phyloP scores from a whole-genome alignment of 2,329 filamentous ascomycete species.

The Lizonia empirigonia region DNA sequence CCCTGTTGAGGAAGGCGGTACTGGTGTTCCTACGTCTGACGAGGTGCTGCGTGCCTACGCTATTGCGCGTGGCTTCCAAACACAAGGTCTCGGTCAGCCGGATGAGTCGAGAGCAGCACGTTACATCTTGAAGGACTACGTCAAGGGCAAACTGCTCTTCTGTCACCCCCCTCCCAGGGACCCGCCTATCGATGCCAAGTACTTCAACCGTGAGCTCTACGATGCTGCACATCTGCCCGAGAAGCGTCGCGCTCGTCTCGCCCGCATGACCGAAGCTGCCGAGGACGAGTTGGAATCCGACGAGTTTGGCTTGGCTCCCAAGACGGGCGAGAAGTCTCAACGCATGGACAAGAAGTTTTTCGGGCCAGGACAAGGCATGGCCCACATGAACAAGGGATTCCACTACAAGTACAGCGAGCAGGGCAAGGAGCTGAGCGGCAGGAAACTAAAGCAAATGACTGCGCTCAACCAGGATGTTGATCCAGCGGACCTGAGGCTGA shows the following conservation, averaged over 20 bases:
- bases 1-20: slow-evolving; percentile 89
- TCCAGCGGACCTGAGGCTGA: slow-evolving; percentile 71
- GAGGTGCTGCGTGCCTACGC: slow-evolving; percentile 89
- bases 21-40: slow-evolving; percentile 79
- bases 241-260: slow-evolving; percentile 73
- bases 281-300: slow-evolving; percentile 49
- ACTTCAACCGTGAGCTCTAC: slow-evolving; percentile 91
- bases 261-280: slow-evolving; percentile 50
- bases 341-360: slow-evolving; percentile 92
- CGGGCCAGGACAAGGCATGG: slow-evolving; percentile 64
- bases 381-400: slow-evolving; percentile 78
- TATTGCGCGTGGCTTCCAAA: slow-evolving; percentile 85
- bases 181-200: slow-evolving; percentile 66
- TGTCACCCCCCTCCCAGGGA: slow-evolving; percentile 82
- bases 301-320: slow-evolving; percentile 33
- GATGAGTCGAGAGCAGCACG: slow-evolving; percentile 92
- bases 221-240: slow-evolving; percentile 79
- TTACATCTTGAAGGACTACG: slow-evolving; percentile 93
- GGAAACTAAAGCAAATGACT: slow-evolving; percentile 80
- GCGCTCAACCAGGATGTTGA: slow-evolving; percentile 87
- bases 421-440: slow-evolving; percentile 79
- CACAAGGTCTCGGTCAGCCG: slow-evolving; percentile 84
- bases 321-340: slow-evolving; percentile 72
- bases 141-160: slow-evolving; percentile 92
- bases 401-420: slow-evolving; percentile 88